Conservation (phyloP, 805 yeast species). For the Yamadazyma insecticola region DNA sequence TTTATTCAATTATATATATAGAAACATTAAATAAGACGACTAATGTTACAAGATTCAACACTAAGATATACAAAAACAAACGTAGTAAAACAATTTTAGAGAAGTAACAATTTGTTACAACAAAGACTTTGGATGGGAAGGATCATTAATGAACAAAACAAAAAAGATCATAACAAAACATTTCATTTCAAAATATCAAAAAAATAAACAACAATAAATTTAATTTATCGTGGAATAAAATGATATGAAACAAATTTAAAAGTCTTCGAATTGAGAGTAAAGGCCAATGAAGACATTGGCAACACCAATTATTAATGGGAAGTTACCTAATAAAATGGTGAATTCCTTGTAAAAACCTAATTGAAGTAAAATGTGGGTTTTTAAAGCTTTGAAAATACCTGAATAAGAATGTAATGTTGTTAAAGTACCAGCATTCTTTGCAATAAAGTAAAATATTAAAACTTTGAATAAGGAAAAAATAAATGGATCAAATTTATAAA, state of each 20-base stretch:
- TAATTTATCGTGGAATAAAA: too few relatives aligned
- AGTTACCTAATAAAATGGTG: conserved; percentile 37
- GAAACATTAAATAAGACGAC: too few relatives aligned
- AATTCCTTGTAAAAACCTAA: conserved; percentile 36
- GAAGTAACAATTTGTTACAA: too few relatives aligned
- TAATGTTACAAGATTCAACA: too few relatives aligned
- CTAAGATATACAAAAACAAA: too few relatives aligned
- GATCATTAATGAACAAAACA: too few relatives aligned
- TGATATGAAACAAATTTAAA: conserved; percentile 15
- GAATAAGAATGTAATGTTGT: conserved; percentile 19
- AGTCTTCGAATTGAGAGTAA: conserved; percentile 48
- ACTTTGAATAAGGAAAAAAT: conserved; percentile 46
- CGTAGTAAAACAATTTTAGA: too few relatives aligned
- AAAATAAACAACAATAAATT: too few relatives aligned
- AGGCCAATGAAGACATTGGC: conserved; percentile 45
- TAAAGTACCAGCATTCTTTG: conserved; percentile 26
- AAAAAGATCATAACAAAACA: too few relatives aligned
- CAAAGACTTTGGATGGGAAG: too few relatives aligned
- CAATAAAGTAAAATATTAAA: conserved; percentile 35
- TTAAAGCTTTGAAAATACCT: conserved; percentile 23
- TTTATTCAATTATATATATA: too few relatives aligned
- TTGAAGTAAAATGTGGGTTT: conserved; percentile 28
- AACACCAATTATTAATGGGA: conserved; percentile 43
- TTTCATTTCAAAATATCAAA: too few relatives aligned
- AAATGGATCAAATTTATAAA: conserved; percentile 49